Evolutionary conservation across 805 yeast species (phyloP), one percentile per base, ranked within the genome.

Genomic region (Metschnikowia kunwiensis): DNA sequence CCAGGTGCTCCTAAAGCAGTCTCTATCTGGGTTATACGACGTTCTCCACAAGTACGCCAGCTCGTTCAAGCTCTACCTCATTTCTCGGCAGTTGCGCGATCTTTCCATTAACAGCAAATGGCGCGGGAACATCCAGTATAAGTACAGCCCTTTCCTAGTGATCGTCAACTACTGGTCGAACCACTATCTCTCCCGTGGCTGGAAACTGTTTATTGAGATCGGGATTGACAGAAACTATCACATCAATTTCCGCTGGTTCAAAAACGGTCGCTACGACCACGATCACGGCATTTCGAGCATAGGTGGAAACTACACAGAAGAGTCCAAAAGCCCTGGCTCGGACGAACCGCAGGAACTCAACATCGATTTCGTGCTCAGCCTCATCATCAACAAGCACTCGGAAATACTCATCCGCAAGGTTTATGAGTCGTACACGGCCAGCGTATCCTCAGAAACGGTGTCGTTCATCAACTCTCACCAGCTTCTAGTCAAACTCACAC

Each of bases 141-240:
- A 72, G 13, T 78, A 77, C 51, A 78, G 76, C 7, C 68, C 70
- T 36, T 72, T 78, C 17, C 57, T 71, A 14, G 72, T 86, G 9
- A 56, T 70, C 3, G 64, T 85, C 2, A 72, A 74, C 31, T 86
- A 84, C 57, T 86, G 94, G 91, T 41, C 54, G 15, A 47, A 52
- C 19, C 65, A 72, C 7, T 67, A 65, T 39, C 63, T 74, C 29
- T 58, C 63, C 17, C 73, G 69, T 21, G 62, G 68, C 32, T 68
- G 72, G 50, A 68, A 67, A 30, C 77, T 82, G 2, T 70, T 72
- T 28, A 66, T 82, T 21, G 85, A 81, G 44, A 72, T 83, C 33
- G 85, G 86, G 0, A 60, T 80, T n/a, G 73, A 70, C 46, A 58
- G 54, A 19, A 54, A 59, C 16, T 65, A 72, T 44, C 65, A 72